Evolutionary conservation across 306 rosid genomes (phyloP).

Genomic region (Trifolium repens): DNA sequence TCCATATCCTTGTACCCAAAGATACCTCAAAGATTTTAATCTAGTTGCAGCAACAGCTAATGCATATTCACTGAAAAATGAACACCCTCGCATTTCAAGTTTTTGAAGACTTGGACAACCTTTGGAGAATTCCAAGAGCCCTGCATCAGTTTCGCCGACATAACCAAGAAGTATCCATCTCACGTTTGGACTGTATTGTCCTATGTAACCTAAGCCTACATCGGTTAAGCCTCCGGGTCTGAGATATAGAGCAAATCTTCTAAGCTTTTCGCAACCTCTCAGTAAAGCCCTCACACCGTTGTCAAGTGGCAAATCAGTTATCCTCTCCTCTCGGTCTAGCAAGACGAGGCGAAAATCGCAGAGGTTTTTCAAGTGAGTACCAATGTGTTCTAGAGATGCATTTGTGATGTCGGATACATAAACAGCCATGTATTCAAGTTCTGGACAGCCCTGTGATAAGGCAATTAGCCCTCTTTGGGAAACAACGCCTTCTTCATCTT

Average conservation of each 20-base stretch:
- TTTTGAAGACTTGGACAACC: constrained; percentile 96
- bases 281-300: constrained; percentile 83
- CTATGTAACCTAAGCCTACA: constrained; percentile 77
- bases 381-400: constrained; percentile 70
- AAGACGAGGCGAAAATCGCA: constrained; percentile 90
- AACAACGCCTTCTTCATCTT: constrained; percentile 86
- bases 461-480: constrained; percentile 94
- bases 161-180: constrained; percentile 99
- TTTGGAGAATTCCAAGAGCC: constrained; percentile 73
- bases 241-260: constrained; percentile 88
- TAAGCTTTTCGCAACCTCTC: constrained; percentile 82
- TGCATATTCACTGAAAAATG: constrained; percentile 89
- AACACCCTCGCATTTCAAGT: constrained; percentile 93
- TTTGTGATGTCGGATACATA: constrained; percentile 92
- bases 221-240: constrained; percentile 85
- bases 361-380: constrained; percentile 75
- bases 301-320: constrained; percentile 92
- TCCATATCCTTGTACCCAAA: constrained; percentile 96
- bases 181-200: constrained; percentile 79
- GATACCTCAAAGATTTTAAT: constrained; percentile 72
- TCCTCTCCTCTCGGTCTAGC: constrained; percentile 74
- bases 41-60: constrained; percentile 72
- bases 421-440: constrained; percentile 84
- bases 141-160: constrained; percentile 84
- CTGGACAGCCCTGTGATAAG: constrained; percentile 85